These are phyloP conservation scores for Euphorbia corollata DNA, from an alignment of 441 rosid species.

Conservation along the genomic window DNA sequence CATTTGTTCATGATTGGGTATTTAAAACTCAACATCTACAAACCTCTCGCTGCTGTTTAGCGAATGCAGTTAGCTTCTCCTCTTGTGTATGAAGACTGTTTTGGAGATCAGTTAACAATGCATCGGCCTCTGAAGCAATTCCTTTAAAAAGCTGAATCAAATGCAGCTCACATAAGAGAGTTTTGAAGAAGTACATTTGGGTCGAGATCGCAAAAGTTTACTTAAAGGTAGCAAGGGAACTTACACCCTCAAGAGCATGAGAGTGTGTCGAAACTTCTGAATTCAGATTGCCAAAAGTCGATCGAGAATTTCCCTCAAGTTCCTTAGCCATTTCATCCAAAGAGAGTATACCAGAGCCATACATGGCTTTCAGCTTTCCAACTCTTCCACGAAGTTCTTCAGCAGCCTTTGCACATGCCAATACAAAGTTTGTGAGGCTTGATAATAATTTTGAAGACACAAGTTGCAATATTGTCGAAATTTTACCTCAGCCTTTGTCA, in stretches of 20 bases:
- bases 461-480: not conserved
- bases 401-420: slow-evolving; percentile 50
- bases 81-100: slow-evolving; percentile 69
- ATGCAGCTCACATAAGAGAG: slow-evolving; percentile 10
- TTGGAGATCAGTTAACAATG: slow-evolving; percentile 76
- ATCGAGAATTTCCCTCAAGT: slow-evolving; percentile 60
- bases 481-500: slow-evolving; percentile 71
- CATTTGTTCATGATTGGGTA: not conserved
- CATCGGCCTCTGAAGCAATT: slow-evolving; percentile 86
- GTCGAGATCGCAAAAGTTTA: not conserved
- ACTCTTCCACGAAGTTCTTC: slow-evolving; percentile 67
- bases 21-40: slow-evolving; percentile 14
- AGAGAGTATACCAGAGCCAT: slow-evolving; percentile 66
- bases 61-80: slow-evolving; percentile 67
- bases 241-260: slow-evolving; percentile 68
- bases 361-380: slow-evolving; percentile 52
- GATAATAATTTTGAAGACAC: slow-evolving; percentile 8
- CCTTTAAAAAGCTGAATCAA: slow-evolving; percentile 69
- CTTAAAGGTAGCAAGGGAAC: slow-evolving; percentile 17
- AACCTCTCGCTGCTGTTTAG: slow-evolving; percentile 83
- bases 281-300: slow-evolving; percentile 62
- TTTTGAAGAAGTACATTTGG: not conserved
- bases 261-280: slow-evolving; percentile 87
- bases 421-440: slow-evolving; percentile 15
- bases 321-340: slow-evolving; percentile 65